Base-by-base conservation (phyloP, 495 filamentous ascomycete genomes). In the Aspergillus haitiensis region DNA sequence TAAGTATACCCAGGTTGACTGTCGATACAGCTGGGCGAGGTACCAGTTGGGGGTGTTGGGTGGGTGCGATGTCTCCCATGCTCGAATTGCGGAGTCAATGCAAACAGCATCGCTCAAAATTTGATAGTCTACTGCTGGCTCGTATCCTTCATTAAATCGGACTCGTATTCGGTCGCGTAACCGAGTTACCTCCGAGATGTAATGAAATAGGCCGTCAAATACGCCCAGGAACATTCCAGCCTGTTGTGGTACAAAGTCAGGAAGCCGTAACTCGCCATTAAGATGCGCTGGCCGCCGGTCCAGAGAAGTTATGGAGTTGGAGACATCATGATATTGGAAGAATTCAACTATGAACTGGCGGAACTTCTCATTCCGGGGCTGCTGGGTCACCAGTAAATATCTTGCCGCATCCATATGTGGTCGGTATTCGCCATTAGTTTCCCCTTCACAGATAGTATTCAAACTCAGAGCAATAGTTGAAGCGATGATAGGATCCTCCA, bases 1-100 rank as follows among this genome's bases (percentile, higher is more conserved):
- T 0, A 97, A 80, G 67, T 97, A 96, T 6, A 96, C 85, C 91
- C 91, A 96, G 59, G 92, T 90, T 64, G 89, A 91, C 69, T 96
- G 92, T 46, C 91, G 85, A 71, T 97, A 96, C 6, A 97, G 82
- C 58, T 92, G 84, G 0, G 86, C 88, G 33, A 91, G 84, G n/a
- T 81, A 82, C 68, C 86, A 89, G 42, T 92, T 89, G 18, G 85
- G 81, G 21, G 90, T 87, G 10, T 88, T 86, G 7, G 80, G 77
- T 6, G 85, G 79, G 72, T 91, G 88, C 0, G 81, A 81, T 6
- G 90, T 90, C 34, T 82, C 78, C 92, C 92, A 97, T 32, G 80
- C 78, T 13, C 86, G 83, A 59, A 97, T 87, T 18, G 84, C 88
- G 35, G 79, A 81, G 58, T 96, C 90, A 66, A 97, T 91, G 10